Conservation (phyloP, 164 flowering plant genomes). For the Vitis vinifera region DNA sequence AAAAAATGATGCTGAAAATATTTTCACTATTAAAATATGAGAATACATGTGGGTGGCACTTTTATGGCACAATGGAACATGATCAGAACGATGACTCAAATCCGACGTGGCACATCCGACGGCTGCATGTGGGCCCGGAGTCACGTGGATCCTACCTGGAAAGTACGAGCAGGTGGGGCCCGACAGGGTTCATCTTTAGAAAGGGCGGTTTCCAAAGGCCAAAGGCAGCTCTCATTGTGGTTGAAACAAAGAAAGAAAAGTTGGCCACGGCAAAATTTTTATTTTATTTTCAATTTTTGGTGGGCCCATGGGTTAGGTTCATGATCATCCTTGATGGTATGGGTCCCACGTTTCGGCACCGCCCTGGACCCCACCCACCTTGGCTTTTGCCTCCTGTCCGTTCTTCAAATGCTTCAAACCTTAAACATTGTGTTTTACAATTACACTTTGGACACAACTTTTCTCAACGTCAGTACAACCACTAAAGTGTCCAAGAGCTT, state of each 20-base stretch:
- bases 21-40: no score
- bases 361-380: slow-evolving; percentile 9
- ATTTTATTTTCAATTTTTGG: not conserved
- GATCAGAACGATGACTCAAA: slow-evolving; percentile 10
- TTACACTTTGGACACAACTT: no score
- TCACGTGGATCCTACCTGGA: slow-evolving; percentile 32
- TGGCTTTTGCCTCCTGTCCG: slow-evolving; percentile 6
- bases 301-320: slow-evolving; percentile 9
- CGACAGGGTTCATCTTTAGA: not conserved
- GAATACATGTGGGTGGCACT: no score
- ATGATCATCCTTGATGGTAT: slow-evolving; percentile 13
- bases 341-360: slow-evolving; percentile 24
- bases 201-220: slow-evolving; percentile 10
- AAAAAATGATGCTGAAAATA: no score
- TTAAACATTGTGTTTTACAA: not conserved
- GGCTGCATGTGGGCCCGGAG: slow-evolving; percentile 28
- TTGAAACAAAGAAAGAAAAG: slow-evolving; percentile 4
- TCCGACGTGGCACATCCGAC: slow-evolving; percentile 34
- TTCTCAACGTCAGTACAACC: no score
- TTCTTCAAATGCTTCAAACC: not conserved
- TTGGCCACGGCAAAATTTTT: slow-evolving; percentile 3
- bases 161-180: slow-evolving; percentile 23
- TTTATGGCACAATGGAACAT: not conserved
- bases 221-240: not conserved
- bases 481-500: no score